These are phyloP conservation scores for Phytopythium boreale DNA, from an alignment of 352 stramenopile species.

Conservation along the genomic window DNA sequence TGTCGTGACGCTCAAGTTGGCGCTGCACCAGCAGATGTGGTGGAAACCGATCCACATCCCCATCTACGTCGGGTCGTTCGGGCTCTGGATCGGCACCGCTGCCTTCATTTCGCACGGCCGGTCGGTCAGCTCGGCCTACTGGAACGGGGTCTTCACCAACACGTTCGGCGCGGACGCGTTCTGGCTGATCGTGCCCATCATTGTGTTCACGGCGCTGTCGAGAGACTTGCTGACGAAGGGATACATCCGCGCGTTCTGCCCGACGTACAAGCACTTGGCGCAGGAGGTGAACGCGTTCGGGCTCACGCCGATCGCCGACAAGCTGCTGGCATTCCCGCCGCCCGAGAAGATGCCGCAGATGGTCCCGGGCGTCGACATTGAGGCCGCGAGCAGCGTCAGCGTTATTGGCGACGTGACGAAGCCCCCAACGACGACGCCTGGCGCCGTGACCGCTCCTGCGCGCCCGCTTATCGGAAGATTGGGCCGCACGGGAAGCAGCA, in stretches of 20 bases:
- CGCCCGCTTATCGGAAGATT: constrained; percentile 25
- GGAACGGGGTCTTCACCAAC: constrained; percentile 78
- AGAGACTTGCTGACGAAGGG: constrained; percentile 84
- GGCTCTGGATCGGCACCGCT: constrained; percentile 71
- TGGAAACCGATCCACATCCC: constrained; percentile 57
- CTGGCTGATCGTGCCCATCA: constrained; percentile 73
- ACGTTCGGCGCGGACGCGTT: constrained; percentile 68
- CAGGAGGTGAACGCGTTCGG: constrained; percentile 78
- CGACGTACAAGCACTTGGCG: constrained; percentile 84
- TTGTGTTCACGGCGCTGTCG: constrained; percentile 65
- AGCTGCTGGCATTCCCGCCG: constrained; percentile 77
- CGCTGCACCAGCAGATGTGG: constrained; percentile 85
- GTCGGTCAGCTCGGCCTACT: constrained; percentile 77
- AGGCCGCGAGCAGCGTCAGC: constrained; percentile 13
- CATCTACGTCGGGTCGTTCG: constrained; percentile 66
- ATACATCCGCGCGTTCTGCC: constrained; percentile 74
- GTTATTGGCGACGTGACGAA: constrained; percentile 21
- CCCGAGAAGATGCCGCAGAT: constrained; percentile 69
- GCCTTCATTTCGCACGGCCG: constrained; percentile 68
- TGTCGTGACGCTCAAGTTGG: constrained; percentile 94
- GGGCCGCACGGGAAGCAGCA: constrained; percentile 19
- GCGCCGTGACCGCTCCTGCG: constrained; percentile 26
- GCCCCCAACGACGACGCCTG: constrained; percentile 12
- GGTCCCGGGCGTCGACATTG: constrained; percentile 14
- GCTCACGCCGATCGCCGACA: constrained; percentile 54